Percentiles rank a stretch among this genome's conserved stretches.
These are phyloP conservation scores for Skeletonema potamos DNA, from an alignment of 108 stramenopile species.

Conservation along the genomic window DNA sequence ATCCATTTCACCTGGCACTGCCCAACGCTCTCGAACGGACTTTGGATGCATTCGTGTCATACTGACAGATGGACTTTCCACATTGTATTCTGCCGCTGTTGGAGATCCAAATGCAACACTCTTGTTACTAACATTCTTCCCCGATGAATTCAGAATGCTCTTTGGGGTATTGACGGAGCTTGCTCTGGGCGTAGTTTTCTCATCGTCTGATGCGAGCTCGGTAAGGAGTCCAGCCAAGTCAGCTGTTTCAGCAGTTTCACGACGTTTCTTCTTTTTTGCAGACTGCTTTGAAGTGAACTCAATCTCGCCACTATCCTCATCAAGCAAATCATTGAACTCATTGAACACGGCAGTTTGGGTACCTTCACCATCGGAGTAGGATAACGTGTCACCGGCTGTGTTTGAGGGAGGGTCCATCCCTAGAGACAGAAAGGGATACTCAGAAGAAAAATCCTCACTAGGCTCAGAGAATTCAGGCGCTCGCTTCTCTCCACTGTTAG, in stretches of 20 bases:
- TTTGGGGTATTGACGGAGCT: conserved; percentile 27
- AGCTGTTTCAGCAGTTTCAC: conserved; percentile 29
- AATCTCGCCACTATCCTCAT: conserved; percentile 9
- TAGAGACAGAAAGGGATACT: conserved; percentile 38
- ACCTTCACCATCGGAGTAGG: conserved; percentile 4
- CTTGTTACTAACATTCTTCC: conserved; percentile 21
- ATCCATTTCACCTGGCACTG: conserved; percentile 36
- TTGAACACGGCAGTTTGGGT: conserved; percentile 15
- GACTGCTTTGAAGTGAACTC: neutral
- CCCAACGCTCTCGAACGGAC: conserved; percentile 48
- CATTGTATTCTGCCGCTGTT: conserved; percentile 71
- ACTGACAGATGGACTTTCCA: conserved; percentile 74
- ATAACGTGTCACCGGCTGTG: neutral
- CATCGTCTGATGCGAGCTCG: conserved; percentile 4
- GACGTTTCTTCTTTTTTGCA: conserved; percentile 8
- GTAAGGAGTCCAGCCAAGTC: conserved; percentile 14
- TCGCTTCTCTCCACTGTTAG: conserved; percentile 4
- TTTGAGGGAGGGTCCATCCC: neutral
- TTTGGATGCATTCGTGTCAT: conserved; percentile 78
- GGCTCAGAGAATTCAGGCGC: conserved; percentile 9
- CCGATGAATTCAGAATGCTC: conserved; percentile 51
- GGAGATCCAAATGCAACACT: conserved; percentile 84
- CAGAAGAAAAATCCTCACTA: conserved; percentile 8
- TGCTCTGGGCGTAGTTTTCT: conserved; percentile 10
- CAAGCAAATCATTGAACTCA: conserved; percentile 10